Conservation (phyloP, 345 rosid species). For the Moringa oleifera region DNA sequence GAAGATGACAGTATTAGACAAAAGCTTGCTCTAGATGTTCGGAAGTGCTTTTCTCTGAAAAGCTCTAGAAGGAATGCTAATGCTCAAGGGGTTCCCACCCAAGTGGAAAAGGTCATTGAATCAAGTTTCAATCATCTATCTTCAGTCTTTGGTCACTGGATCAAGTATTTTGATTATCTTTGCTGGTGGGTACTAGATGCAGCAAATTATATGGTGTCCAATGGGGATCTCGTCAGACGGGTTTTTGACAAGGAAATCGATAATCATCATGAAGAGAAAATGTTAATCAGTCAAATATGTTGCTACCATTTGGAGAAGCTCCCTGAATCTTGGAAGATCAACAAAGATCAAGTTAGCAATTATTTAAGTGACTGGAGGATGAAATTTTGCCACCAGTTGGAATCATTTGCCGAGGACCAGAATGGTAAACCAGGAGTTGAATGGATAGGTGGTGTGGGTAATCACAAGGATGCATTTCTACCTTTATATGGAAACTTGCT, state of each 20-base stretch:
- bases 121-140: slow-evolving; percentile 65
- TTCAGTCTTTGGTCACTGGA: slow-evolving; percentile 71
- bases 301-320: slow-evolving; percentile 68
- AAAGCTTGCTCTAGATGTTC: slow-evolving; percentile 55
- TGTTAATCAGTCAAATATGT: slow-evolving; percentile 68
- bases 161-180: slow-evolving; percentile 57
- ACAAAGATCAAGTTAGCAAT: slow-evolving; percentile 18
- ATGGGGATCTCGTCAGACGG: slow-evolving; percentile 68
- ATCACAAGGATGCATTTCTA: slow-evolving; percentile 87
- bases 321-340: slow-evolving; percentile 24
- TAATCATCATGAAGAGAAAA: slow-evolving; percentile 92
- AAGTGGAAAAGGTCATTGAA: slow-evolving; percentile 86
- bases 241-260: slow-evolving; percentile 96
- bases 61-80: slow-evolving; percentile 14
- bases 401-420: slow-evolving; percentile 45
- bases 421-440: slow-evolving; percentile 32
- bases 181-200: slow-evolving; percentile 47
- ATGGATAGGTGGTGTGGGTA: slow-evolving; percentile 81
- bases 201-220: slow-evolving; percentile 37
- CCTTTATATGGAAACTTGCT: slow-evolving; percentile 82
- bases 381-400: slow-evolving; percentile 49
- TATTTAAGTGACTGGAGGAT: slow-evolving; percentile 55
- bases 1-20: slow-evolving; percentile 86
- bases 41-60: slow-evolving; percentile 45
- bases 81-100: slow-evolving; percentile 48